Base-by-base conservation (phyloP, 352 stramenopile species). In the Phytophthora tentaculata region DNA sequence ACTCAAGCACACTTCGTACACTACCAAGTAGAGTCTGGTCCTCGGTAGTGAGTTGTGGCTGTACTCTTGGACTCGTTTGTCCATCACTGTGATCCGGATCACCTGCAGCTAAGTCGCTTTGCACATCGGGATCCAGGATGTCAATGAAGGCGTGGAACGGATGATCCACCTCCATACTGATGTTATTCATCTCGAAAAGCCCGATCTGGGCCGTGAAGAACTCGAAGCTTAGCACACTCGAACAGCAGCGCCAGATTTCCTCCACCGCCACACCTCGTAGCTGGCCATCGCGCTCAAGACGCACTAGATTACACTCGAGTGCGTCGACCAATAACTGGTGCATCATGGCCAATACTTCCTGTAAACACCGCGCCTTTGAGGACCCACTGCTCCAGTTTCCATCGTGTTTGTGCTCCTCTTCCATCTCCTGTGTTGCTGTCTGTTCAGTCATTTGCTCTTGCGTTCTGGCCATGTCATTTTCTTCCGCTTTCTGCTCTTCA, bases 131-230 rank as follows among this genome's bases (percentile, higher is more conserved):
- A 37, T 91, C 84, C n/a, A 93, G 61, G 19, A 93, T 84, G 58
- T 93, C 84, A 28, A 88, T 80, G 10, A 90, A 81, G 3, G 79
- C 79, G 22, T 79, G 79, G 58, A 92, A 91, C 9, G 92, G 85
- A 70, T 98, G 85, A 55, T 92, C 83, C 29, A 93, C 76, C 67
- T 98, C 86, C 70, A 99, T 82, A 49, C 94, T 94, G 37, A 98
- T 91, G 64, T 98, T 97, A 79, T 99, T 99, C 81, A 98, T 97
- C 78, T 98, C 96, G 73, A 98, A 98, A n/a, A 97, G 90, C 23
- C 96, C 97, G 44, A 99, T 89, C 53, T 97, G 79, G 28, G 85
- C 81, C 12, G 86, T 90, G 39, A 98, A 96, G 63, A 93, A 96
- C 52, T 98, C 86, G 9, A 92, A 84, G 24, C 74, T 92, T 19